Conservation (phyloP, 129 eudicot species). For the Centella asiatica region DNA sequence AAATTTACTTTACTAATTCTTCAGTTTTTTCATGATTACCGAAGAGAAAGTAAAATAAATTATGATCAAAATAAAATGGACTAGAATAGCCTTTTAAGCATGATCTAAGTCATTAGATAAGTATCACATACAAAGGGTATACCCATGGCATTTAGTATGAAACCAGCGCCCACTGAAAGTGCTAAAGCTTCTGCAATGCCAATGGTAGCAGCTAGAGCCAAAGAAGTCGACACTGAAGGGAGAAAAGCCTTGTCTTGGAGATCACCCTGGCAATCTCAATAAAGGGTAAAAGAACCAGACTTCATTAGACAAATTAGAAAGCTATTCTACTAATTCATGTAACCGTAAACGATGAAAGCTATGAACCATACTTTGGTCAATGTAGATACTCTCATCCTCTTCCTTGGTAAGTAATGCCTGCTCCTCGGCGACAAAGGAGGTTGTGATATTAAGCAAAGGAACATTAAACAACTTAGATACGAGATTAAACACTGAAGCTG, state of each 20-base stretch:
- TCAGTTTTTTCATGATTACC: not conserved
- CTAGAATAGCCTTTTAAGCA: not conserved
- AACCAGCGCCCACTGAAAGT: slow-evolving; percentile 74
- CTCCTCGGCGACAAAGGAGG: slow-evolving; percentile 97
- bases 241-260: slow-evolving; percentile 38
- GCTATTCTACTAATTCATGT: not conserved
- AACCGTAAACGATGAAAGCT: not conserved
- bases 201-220: slow-evolving; percentile 68
- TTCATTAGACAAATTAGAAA: slow-evolving; percentile 7
- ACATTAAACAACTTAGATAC: slow-evolving; percentile 87
- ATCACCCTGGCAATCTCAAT: slow-evolving; percentile 24
- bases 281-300: slow-evolving; percentile 12
- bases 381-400: slow-evolving; percentile 20
- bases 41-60: not conserved
- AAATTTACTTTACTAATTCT: too few species aligned
- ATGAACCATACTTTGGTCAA: slow-evolving; percentile 28
- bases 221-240: slow-evolving; percentile 86
- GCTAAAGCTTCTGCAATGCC: slow-evolving; percentile 77
- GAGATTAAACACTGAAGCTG: slow-evolving; percentile 82
- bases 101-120: slow-evolving; percentile 15
- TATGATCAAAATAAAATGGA: not conserved
- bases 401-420: slow-evolving; percentile 47
- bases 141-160: slow-evolving; percentile 83
- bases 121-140: slow-evolving; percentile 85
- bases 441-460: slow-evolving; percentile 86